Base-by-base conservation (phyloP, 2,329 filamentous ascomycete genomes). In the Cladosporium halotolerans region DNA sequence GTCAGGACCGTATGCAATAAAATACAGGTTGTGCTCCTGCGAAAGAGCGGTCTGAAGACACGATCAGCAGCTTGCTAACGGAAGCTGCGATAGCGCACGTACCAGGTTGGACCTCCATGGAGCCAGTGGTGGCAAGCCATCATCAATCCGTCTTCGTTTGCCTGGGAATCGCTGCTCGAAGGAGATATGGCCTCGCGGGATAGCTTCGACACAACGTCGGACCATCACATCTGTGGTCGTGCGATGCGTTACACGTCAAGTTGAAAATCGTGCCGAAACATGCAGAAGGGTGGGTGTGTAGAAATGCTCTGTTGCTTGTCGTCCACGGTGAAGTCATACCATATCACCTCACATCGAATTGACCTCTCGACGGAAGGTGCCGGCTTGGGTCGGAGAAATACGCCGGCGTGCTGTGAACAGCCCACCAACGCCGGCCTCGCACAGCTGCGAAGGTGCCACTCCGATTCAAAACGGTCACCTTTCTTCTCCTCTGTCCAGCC, bases 21-120 rank as follows among this genome's bases (percentile, higher is more conserved):
- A 76, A 60, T 73, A 77, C n/a, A 77, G 66, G 53, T 78, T 77
- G 61, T 72, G 67, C 2, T 60, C 57, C 46, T 72, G 69, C 13
- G 75, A 77, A 10, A 78, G 64, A 5, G 66, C 74, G 13, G 74
- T 77, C 68, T 71, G 40, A 28, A 28, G 10, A 47, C 9, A 13
- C 9, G n/a, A 39, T 47, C 18, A 47, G 34, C 13, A 4, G 9
- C n/a, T n/a, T 9, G 7, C 23, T 18, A 7, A 5, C 45, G 3
- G 18, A 9, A 39, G 5, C 19, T 39, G 34, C 19, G 19, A 28
- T 28, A 28, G 8, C 9, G 13, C 9, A 19, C 46, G 18, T 34
- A 51, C 48, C 40, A 53, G 14, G 18, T 53, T 53, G 3, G 42
- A 53, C 18, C 50, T 38, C 50, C 50, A 53, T 2, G 50, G 42